These are phyloP conservation scores for Gonium pectorale DNA, from an alignment of 139 green algal species.

Conservation along the genomic window DNA sequence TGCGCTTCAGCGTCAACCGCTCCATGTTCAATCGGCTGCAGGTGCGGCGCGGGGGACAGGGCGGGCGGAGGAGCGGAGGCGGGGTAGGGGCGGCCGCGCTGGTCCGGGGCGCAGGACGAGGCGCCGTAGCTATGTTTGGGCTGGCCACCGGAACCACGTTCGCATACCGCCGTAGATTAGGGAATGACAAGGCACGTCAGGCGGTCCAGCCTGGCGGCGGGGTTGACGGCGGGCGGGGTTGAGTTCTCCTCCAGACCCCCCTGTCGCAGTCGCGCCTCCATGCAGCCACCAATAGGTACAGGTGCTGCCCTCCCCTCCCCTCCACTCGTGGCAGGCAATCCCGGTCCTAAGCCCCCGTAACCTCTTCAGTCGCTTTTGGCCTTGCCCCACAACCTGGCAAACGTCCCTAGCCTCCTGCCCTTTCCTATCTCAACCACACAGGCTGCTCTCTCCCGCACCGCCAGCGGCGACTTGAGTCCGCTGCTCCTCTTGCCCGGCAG, in stretches of 20 bases:
- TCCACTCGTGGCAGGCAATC: no score
- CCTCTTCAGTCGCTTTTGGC: not conserved
- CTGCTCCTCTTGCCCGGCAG: not conserved
- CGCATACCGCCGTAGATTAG: not conserved
- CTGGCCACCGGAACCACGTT: not conserved
- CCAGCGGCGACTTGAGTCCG: not conserved
- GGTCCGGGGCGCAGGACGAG: not conserved
- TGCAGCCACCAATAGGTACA: no score
- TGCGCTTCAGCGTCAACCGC: slow-evolving; percentile 64
- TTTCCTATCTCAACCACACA: not conserved
- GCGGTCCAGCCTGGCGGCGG: no score
- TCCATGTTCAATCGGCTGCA: slow-evolving; percentile 44
- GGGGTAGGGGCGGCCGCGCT: no score
- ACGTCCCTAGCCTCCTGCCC: not conserved
- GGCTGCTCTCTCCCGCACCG: not conserved
- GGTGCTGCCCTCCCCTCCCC: no score
- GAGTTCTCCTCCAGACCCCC: no score
- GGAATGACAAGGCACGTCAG: not conserved
- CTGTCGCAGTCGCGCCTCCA: no score
- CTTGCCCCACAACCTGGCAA: not conserved
- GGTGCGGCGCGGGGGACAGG: not conserved
- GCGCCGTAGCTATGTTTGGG: not conserved
- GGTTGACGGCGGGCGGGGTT: no score
- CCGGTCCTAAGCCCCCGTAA: not conserved
- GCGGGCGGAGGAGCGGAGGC: not conserved